Conservation (phyloP, 2,329 filamentous ascomycete genomes). For the Parastagonospora nodorum region DNA sequence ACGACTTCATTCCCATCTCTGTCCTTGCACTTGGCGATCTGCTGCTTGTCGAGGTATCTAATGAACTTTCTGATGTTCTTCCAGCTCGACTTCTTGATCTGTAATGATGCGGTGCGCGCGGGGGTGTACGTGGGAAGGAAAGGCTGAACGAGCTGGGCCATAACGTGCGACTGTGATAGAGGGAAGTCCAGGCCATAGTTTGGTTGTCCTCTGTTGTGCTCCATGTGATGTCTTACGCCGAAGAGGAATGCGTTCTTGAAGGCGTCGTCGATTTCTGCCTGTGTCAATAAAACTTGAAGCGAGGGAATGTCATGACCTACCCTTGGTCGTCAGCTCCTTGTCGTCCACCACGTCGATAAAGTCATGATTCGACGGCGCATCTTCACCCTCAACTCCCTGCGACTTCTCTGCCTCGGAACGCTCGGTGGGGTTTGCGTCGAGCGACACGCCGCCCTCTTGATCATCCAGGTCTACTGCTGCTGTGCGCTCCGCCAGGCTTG, state of each 20-base stretch:
- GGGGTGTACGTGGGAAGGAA: conserved; percentile 65
- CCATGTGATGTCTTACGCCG: conserved; percentile 64
- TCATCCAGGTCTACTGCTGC: conserved; percentile 50
- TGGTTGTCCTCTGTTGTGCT: conserved; percentile 56
- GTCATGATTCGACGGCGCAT: conserved; percentile 37
- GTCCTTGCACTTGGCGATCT: conserved; percentile 68
- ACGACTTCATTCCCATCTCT: conserved; percentile 67
- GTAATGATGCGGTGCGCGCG: conserved; percentile 61
- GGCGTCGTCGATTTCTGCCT: conserved; percentile 66
- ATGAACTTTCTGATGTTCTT: conserved; percentile 74
- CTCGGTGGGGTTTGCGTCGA: conserved; percentile 37
- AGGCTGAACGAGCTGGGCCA: conserved; percentile 68
- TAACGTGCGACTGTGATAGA: conserved; percentile 66
- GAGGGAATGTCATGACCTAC: conserved; percentile 37
- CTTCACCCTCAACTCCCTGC: conserved; percentile 40
- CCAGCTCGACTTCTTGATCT: conserved; percentile 73
- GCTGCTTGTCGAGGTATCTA: conserved; percentile 68
- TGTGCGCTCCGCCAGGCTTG: conserved; percentile 46
- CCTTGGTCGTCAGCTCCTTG: conserved; percentile 62
- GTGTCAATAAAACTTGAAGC: conserved; percentile 7
- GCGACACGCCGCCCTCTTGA: conserved; percentile 54
- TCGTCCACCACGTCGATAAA: conserved; percentile 49
- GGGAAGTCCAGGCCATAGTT: conserved; percentile 65
- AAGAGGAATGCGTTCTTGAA: conserved; percentile 69
- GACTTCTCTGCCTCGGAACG: conserved; percentile 40